Conservation (phyloP, 495 filamentous ascomycete genomes). For the Talaromyces proteolyticus region DNA sequence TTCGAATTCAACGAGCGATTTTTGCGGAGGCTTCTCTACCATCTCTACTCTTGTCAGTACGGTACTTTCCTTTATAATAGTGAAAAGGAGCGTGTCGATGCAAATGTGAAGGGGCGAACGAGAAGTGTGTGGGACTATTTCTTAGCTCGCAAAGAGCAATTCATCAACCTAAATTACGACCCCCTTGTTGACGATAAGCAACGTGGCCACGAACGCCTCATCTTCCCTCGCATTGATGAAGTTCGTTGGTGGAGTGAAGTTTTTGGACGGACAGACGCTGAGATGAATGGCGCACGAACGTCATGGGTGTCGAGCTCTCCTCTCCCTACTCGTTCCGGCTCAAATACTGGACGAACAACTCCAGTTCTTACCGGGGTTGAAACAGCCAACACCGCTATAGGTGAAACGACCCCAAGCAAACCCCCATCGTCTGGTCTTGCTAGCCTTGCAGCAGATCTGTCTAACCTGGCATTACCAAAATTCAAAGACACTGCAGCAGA, state of each 20-base stretch:
- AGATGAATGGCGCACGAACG: constrained; percentile 75
- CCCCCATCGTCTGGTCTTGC: constrained; percentile 26
- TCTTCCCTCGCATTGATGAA: constrained; percentile 65
- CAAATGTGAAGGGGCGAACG: constrained; percentile 64
- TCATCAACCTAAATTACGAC: constrained; percentile 76
- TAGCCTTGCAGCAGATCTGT: constrained; percentile 35
- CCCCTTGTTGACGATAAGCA: constrained; percentile 67
- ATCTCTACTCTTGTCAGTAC: constrained; percentile 94
- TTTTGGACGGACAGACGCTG: constrained; percentile 76
- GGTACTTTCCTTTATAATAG: constrained; percentile 95
- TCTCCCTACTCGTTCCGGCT: constrained; percentile 8
- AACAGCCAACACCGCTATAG: constrained; percentile 29
- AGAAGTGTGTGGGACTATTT: constrained; percentile 96
- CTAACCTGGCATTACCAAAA: constrained; percentile 29
- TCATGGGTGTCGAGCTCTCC: constrained; percentile 9
- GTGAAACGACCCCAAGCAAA: constrained; percentile 18
- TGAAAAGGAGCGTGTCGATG: constrained; percentile 83
- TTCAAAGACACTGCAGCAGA: constrained; percentile 14
- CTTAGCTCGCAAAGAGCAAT: constrained; percentile 68
- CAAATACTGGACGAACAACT: constrained; percentile 11
- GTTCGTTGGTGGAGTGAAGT: constrained; percentile 89
- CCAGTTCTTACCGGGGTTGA: constrained; percentile 44
- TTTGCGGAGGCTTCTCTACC: constrained; percentile 82
- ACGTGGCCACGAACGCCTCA: constrained; percentile 71
- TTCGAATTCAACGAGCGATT: constrained; percentile 99